Base-by-base conservation (phyloP, 2,329 filamentous ascomycete species). In the Hymenoscyphus occultus region DNA sequence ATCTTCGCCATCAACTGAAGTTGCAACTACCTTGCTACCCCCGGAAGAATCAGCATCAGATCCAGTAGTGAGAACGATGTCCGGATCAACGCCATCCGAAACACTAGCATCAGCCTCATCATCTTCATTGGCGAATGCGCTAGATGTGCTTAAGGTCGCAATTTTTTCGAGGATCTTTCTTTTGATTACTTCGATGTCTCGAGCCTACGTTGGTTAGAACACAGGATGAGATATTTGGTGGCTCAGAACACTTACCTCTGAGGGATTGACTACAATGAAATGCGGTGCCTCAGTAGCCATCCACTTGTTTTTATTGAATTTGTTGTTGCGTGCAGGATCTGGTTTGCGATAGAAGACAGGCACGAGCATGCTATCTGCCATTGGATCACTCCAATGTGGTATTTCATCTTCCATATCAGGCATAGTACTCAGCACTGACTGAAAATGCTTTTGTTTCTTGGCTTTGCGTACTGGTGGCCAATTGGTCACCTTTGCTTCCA, bases 1-100 rank as follows among this genome's bases (percentile, higher is more conserved):
- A 67, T 97, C 93, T 76, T 97, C 94, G 10, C 92, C 91, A 75
- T 93, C 89, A 1, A 96, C 85, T 2, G 93, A 97, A 35, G 86
- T 84, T 56, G 92, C 89, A 65, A 89, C 85, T 58, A 97, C 83
- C 73, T 90, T 90, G 28, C 85, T 82, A 69, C 90, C 90, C 10
- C 84, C 85, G 3, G 87, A 87, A 3, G 87, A 89, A 68, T 90
- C 86, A 3, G 84, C 85, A 73, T 87, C 84, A 0, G 86, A 88
- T 22, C 80, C 82, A 16, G 81, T 88, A 64, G 88, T 86, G 12
- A 90, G 80, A 22, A 92, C 84, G 56, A 89, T 83, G 71, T 94
- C 92, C 1, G 86, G 86, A 63, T 91, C 90, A 9, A 81, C 79
- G 22, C 79, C 82, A 39, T 87, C 84, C 2, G 83, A 80, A n/a